These are phyloP conservation scores for Solanum peruvianum DNA, from an alignment of 257 asterid species.

Conservation along the genomic window DNA sequence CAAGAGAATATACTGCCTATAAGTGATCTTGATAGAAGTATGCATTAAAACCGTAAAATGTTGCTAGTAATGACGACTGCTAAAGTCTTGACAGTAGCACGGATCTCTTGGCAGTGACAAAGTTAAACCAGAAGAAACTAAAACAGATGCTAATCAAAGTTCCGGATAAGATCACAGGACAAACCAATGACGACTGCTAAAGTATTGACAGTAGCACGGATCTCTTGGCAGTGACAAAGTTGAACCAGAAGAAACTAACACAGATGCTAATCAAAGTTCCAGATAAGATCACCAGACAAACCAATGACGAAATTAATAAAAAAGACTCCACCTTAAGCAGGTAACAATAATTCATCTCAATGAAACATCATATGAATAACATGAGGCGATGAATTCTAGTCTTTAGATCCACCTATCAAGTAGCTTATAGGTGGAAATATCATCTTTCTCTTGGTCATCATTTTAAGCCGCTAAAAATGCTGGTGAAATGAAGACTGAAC, in stretches of 20 bases:
- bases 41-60: neutral
- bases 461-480: neutral
- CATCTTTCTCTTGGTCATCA: neutral
- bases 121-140: neutral
- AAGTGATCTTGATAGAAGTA: neutral
- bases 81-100: neutral
- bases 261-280: neutral
- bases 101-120: neutral
- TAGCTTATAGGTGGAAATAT: neutral
- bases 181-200: neutral
- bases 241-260: neutral
- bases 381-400: neutral
- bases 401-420: neutral
- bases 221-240: neutral
- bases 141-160: neutral
- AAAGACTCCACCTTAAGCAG: neutral
- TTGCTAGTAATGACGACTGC: neutral
- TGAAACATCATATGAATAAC: neutral
- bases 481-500: neutral
- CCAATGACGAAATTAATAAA: neutral
- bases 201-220: neutral
- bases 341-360: neutral
- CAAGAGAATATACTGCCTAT: neutral
- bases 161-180: neutral
- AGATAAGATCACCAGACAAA: neutral